Evolutionary conservation across 2,329 filamentous ascomycete genomes (phyloP), one percentile per base, ranked within the genome.

Genomic region (Cercospora beticola): DNA sequence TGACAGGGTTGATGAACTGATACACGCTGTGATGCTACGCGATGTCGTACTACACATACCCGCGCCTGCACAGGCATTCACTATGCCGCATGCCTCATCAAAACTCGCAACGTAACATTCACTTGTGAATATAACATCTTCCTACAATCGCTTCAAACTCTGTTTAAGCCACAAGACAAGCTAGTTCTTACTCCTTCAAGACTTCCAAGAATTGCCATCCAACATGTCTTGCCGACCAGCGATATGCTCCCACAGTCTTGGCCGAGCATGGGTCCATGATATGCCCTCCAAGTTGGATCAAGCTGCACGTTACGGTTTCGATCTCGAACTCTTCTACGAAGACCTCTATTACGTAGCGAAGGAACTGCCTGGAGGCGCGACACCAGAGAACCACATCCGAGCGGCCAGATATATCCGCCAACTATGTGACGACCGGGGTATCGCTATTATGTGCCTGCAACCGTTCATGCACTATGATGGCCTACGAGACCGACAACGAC

Each of bases 391-490:
- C 46, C 75, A 76, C 14, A 74, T 91, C 21, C 75, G 81, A 5
- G 90, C 90, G 1, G 89, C 91, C 28, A 77, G 79, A 3, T 79
- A 85, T 60, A 85, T 92, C 68, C 83, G 83, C 28, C 75, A 80
- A 0, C 83, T 92, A 54, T 92, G 89, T 79, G 78, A 83, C 26
- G 81, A 82, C 2, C 83, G 87, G 28, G 78, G 77, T 33, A 83
- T 92, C 23, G 74, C 81, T 9, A 86, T 92, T 72, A 83, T 92
- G 72, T 89, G 88, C 70, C 84, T 94, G 0, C 91, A 93, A 75
- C 92, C 92, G 0, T 94, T 94, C 77, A 86, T 87, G 81, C 87
- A 92, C 80, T 93, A 91, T 79, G 92, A 94, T 72, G 92, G 92
- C 1, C 83, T 93, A 0, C 69, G 88, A 5, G 88, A 93, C 78